A percentile compares a stretch with the other conserved stretches of the same genome.
phyloP scores from a whole-genome alignment of 2,329 filamentous ascomycete genomes.

The Emergomyces africanus region DNA sequence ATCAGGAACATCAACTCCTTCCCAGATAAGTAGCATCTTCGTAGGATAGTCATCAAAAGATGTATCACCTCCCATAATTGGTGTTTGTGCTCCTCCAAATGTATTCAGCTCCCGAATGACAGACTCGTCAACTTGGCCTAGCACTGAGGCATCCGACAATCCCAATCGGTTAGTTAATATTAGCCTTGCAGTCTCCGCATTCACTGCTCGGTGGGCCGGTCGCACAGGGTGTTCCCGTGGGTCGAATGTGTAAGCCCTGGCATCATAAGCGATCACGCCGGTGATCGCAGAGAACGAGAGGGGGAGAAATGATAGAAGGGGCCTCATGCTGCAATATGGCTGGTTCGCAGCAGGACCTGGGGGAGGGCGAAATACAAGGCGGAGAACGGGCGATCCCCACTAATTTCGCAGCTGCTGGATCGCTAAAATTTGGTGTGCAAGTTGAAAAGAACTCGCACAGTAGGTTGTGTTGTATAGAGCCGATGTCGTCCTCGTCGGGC shows the following conservation, averaged over 20 bases:
- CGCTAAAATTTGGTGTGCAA: neutral
- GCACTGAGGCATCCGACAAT: conserved; percentile 35
- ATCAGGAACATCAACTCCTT: conserved; percentile 49
- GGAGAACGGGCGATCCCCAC: neutral
- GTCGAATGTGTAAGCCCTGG: conserved; percentile 23
- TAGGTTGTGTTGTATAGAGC: neutral
- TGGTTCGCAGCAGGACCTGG: neutral
- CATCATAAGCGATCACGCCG: conserved; percentile 14
- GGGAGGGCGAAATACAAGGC: neutral
- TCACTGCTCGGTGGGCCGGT: conserved; percentile 4
- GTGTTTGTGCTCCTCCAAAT: conserved; percentile 42
- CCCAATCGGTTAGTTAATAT: conserved; percentile 36
- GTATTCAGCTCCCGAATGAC: conserved; percentile 46
- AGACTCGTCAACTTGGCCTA: conserved; percentile 31
- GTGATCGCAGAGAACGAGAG: conserved; percentile 6
- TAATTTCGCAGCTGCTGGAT: neutral
- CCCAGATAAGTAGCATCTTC: conserved; percentile 29
- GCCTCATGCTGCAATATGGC: conserved; percentile 9
- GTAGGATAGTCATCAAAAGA: conserved; percentile 9
- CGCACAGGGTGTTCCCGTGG: neutral
- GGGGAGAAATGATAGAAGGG: conserved; percentile 7
- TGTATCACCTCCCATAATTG: conserved; percentile 38
- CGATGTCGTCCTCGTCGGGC: neutral
- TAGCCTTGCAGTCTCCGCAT: conserved; percentile 21
- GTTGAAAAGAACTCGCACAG: neutral